A percentile compares a stretch with the other conserved stretches of the same genome.
Conservation (phyloP, 805 yeast genomes). For the Pachysolen tannophilus region DNA sequence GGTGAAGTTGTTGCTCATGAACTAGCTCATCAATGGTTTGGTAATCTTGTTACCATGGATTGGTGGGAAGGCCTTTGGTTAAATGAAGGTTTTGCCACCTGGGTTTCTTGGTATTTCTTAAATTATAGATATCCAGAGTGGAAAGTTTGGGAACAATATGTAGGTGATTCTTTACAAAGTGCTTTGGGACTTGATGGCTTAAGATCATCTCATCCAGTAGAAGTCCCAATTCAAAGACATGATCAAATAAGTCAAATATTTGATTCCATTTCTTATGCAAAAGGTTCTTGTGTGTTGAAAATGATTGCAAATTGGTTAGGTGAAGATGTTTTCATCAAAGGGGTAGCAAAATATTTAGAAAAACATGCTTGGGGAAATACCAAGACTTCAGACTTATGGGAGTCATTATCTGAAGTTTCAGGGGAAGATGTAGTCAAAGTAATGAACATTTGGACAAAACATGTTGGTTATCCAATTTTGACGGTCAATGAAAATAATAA, state of each 20-base stretch:
- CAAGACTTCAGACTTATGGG: slow-evolving; percentile 71
- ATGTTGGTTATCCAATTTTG: slow-evolving; percentile 71
- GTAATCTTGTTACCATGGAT: slow-evolving; percentile 84
- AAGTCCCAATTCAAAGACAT: slow-evolving; percentile 72
- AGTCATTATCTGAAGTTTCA: slow-evolving; percentile 56
- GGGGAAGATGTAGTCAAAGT: slow-evolving; percentile 66
- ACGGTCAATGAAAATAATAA: slow-evolving; percentile 51
- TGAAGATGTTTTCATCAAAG: slow-evolving; percentile 67
- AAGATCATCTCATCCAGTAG: slow-evolving; percentile 80
- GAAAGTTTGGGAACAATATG: slow-evolving; percentile 83
- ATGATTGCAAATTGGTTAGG: slow-evolving; percentile 80
- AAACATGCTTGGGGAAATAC: slow-evolving; percentile 76
- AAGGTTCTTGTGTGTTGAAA: slow-evolving; percentile 72
- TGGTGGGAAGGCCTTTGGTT: slow-evolving; percentile 91
- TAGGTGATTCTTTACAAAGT: slow-evolving; percentile 64
- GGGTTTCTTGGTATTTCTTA: slow-evolving; percentile 86
- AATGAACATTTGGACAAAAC: slow-evolving; percentile 77
- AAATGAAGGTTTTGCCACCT: slow-evolving; percentile 85
- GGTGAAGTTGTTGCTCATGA: slow-evolving; percentile 86
- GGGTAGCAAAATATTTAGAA: slow-evolving; percentile 71
- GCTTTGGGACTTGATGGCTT: slow-evolving; percentile 72
- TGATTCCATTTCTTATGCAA: slow-evolving; percentile 76
- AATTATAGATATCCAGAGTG: slow-evolving; percentile 73
- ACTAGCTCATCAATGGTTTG: slow-evolving; percentile 90
- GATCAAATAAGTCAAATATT: slow-evolving; percentile 79